Evolutionary conservation across 257 asterid genomes (phyloP), one percentile per base, ranked within the genome.

Genomic region (Jasminum sambac): DNA sequence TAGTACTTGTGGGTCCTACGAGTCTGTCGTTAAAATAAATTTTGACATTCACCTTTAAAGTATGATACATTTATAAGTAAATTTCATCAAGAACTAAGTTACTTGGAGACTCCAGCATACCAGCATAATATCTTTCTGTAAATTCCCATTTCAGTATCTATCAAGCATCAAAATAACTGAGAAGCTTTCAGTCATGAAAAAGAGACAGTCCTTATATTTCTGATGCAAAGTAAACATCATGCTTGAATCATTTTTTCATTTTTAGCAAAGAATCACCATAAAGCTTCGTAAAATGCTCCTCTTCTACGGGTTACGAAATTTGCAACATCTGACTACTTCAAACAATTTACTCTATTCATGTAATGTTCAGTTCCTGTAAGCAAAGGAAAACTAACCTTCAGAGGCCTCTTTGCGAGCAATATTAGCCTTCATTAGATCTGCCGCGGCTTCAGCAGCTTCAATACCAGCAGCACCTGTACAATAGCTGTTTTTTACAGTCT

Each of bases 401-500:
- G 85, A 62, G 12, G 93, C 91, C 82, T 89, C 96, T 74, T 89
- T 94, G 17, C 95, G 90, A 69, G 99, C 96, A 77, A 94, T 88
- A 66, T 94, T 91, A 55, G 91, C 93, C 80, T 86, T 91, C 99
- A 94, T 89, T 40, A 94, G 93, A 82, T 94, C 95, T 50, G 83
- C 83, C 6, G 95, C 69, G 74, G 97, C 96, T 66, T 88, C 97
- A 77, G 99, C 96, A 37, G 99, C 97, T 83, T 94, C 98, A 70
- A 89, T 91, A 72, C 99, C 99, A 78, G 99, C 96, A 62, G 91
- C 78, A 26, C 98, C 95, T 13, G 96, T 91, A 64, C 99, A 94
- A 19, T 89, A 94, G 77, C 98, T 91, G 87, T 94, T 94, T 57
- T 95, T 76, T 65, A 89, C 87, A 0, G 90, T 89, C 80, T 89